These are phyloP conservation scores for Eutypa lata DNA, from an alignment of 2,329 filamentous ascomycete species.

Conservation along the genomic window DNA sequence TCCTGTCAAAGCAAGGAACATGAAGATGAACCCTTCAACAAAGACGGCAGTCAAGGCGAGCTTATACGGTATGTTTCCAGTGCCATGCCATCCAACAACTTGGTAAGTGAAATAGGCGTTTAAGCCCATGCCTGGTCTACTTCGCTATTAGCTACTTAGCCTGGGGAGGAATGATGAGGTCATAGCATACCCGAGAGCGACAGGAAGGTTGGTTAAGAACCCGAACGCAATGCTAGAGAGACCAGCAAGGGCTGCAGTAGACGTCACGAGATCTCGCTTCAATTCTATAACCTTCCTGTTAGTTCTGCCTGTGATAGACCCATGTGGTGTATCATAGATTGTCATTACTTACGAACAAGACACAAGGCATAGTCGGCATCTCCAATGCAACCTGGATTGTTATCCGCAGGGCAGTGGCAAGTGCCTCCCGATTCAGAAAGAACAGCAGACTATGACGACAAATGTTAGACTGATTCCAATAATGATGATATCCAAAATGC, in stretches of 20 bases:
- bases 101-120: conserved; percentile 68
- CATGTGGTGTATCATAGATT: not conserved
- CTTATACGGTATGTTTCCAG: conserved; percentile 53
- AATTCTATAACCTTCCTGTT: conserved; percentile 41
- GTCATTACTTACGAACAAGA: conserved; percentile 39
- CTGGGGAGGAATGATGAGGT: not conserved
- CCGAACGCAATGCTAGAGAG: conserved; percentile 75
- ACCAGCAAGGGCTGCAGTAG: conserved; percentile 76
- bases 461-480: not conserved
- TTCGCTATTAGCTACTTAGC: conserved; percentile 1
- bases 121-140: conserved; percentile 63
- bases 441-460: conserved; percentile 56
- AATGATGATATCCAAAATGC: not conserved
- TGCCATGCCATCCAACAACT: conserved; percentile 60
- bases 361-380: conserved; percentile 42
- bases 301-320: conserved; percentile 2
- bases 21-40: conserved; percentile 62
- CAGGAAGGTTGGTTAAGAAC: conserved; percentile 76
- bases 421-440: conserved; percentile 74
- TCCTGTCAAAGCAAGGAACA: conserved; percentile 62
- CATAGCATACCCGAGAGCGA: conserved; percentile 64
- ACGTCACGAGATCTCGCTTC: conserved; percentile 76
- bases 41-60: conserved; percentile 64
- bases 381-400: conserved; percentile 45
- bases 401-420: conserved; percentile 58